Percentiles rank a stretch among this genome's conserved stretches.
phyloP scores from a whole-genome alignment of 306 rosid genomes.

The Sechiopsis laciniata region DNA sequence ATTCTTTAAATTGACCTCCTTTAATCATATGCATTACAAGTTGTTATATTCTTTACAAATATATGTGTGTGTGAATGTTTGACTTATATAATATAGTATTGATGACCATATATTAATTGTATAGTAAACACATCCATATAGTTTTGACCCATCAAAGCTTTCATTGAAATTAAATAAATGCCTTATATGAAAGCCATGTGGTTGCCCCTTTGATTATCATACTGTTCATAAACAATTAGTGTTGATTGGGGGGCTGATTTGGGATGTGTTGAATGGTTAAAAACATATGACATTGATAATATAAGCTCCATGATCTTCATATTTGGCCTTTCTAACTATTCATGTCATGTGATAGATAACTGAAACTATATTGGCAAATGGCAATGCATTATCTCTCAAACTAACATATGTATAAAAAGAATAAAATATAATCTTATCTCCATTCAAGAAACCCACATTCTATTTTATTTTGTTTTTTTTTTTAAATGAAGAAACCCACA shows the following conservation, averaged over 20 bases:
- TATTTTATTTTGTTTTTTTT: too few species aligned
- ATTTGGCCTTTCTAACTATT: constrained; percentile 2
- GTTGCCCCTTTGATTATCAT: not conserved
- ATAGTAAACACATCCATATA: not conserved
- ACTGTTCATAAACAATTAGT: not conserved
- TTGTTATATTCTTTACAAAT: not conserved
- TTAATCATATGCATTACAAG: not conserved
- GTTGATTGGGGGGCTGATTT: not conserved
- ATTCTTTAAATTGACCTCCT: not conserved
- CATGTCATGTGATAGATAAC: constrained; percentile 11
- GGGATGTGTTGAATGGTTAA: not conserved
- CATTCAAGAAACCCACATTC: too few species aligned
- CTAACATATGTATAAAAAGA: too few species aligned
- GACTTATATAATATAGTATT: constrained; percentile 2
- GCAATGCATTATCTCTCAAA: not conserved
- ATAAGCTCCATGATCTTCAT: not conserved
- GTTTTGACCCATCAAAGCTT: constrained; percentile 7
- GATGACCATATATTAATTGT: not conserved
- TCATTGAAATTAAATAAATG: not conserved
- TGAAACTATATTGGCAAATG: not conserved
- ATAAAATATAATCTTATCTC: too few species aligned
- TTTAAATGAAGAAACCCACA: too few species aligned
- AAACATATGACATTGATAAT: not conserved
- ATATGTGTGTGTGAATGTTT: not conserved
- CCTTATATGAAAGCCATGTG: not conserved